A percentile compares a stretch with the other conserved stretches of the same genome.
Conservation (phyloP, 192 early-diverging fungal genomes). For the Backusella psychrophila region DNA sequence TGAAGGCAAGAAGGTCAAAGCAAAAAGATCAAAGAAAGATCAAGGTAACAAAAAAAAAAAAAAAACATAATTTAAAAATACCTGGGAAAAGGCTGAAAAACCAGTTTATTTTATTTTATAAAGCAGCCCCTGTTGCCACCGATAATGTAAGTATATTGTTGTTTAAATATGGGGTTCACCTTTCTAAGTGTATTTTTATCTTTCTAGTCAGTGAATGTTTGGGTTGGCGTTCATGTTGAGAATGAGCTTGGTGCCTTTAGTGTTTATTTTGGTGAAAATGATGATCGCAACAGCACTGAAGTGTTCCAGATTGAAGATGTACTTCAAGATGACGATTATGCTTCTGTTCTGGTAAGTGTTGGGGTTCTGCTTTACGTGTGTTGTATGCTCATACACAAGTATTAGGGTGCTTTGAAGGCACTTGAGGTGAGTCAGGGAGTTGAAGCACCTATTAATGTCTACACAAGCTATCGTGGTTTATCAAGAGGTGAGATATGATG, state of each 20-base stretch:
- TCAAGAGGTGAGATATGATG: neutral
- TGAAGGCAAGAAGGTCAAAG: neutral
- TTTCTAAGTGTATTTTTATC: neutral
- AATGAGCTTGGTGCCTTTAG: neutral
- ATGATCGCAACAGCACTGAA: neutral
- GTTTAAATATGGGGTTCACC: neutral
- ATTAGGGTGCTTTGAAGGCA: neutral
- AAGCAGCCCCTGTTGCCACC: neutral
- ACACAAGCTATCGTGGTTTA: neutral
- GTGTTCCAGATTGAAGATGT: conserved; percentile 2
- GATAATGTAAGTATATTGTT: neutral
- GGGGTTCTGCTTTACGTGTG: neutral
- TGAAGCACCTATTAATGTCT: neutral
- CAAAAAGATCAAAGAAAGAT: neutral
- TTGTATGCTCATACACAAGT: neutral
- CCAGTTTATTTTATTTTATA: neutral
- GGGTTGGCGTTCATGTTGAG: neutral
- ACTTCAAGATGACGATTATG: neutral
- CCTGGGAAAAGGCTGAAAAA: neutral
- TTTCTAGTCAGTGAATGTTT: neutral
- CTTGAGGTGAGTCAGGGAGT: neutral
- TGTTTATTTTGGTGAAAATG: neutral
- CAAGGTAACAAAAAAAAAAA: neutral
- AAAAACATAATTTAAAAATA: neutral
- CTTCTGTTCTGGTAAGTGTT: neutral